Percentiles rank a stretch among this genome's conserved stretches.
Conservation (phyloP, 2,329 filamentous ascomycete genomes). For the Aschersonia sp. region DNA sequence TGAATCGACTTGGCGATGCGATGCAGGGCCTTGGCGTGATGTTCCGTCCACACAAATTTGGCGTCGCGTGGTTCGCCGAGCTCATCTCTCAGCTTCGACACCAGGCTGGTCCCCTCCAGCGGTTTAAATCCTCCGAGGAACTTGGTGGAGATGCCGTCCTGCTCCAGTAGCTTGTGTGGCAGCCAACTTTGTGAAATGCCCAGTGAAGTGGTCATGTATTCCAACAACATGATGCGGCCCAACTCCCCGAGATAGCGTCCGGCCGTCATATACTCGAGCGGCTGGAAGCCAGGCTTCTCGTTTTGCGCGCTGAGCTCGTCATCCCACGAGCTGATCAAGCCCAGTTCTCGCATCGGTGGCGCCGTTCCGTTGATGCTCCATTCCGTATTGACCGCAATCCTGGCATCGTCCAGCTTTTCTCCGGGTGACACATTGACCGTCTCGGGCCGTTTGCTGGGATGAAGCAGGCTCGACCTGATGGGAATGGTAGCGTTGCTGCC, state of each 20-base stretch:
- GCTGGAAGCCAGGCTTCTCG: slow-evolving; percentile 63
- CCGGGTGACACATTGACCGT: slow-evolving; percentile 33
- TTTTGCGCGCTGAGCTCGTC: slow-evolving; percentile 48
- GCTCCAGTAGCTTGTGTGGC: slow-evolving; percentile 38
- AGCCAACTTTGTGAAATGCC: slow-evolving; percentile 27
- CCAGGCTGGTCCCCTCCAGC: slow-evolving; percentile 24
- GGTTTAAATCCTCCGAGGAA: slow-evolving; percentile 60
- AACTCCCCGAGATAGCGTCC: slow-evolving; percentile 68
- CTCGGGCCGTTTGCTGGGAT: slow-evolving; percentile 44
- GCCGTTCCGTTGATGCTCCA: slow-evolving; percentile 69
- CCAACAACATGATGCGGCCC: slow-evolving; percentile 53
- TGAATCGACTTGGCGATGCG: slow-evolving; percentile 58
- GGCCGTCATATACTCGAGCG: slow-evolving; percentile 73
- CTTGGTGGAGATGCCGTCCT: slow-evolving; percentile 54
- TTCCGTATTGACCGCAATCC: slow-evolving; percentile 69
- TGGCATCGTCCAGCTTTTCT: slow-evolving; percentile 33
- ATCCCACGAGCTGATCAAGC: slow-evolving; percentile 60
- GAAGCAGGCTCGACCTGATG: slow-evolving; percentile 47
- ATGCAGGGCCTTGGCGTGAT: slow-evolving; percentile 44
- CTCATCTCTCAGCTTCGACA: slow-evolving; percentile 32
- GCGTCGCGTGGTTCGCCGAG: slow-evolving; percentile 34
- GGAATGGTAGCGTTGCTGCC: slow-evolving; percentile 72
- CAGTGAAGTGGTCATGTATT: slow-evolving; percentile 39
- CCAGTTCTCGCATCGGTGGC: slow-evolving; percentile 46
- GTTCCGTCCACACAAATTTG: slow-evolving; percentile 47